Evolutionary conservation across 1,284 basidiomycete species (phyloP), one percentile per base, ranked within the genome.

Genomic region (Heterobasidion occidentale): DNA sequence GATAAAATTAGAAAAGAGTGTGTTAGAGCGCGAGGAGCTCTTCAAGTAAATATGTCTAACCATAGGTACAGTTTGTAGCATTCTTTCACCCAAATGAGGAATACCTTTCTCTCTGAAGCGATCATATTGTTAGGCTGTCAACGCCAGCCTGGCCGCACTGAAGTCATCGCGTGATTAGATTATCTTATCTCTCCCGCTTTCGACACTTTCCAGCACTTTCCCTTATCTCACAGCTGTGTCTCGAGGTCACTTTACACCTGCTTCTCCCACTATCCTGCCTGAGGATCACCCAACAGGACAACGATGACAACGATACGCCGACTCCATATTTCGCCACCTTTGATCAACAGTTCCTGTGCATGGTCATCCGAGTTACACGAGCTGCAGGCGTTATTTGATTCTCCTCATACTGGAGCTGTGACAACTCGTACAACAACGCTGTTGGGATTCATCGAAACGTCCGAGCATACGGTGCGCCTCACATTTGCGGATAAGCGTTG

Each of bases 1-100:
- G 51, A 95, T 98, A 74, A 98, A 98, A 73, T 77, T 98, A 58
- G 93, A 97, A 70, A 85, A 85, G 68, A 88, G 85, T 56, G 92
- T 95, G 51, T 77, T 96, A 67, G 92, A 94, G 64, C 81, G 94
- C 52, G 94, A 96, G 73, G 90, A 92, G 66, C 76, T 88, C 15
- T 70, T 93, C 65, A 90, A 87, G 66, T 73, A 72, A 63, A 44
- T 44, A 15, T 27, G 33, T 36, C 6, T 27, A 27, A 27, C 27
- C 27, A 27, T 27, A 38, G 51, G 35, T 45, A 35, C 19, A 45
- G 36, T 34, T 36, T 46, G 46, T 51, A 38, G 36, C 36, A 46
- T 36, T 46, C 42, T 19, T 38, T 48, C 34, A 7, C n/a, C 38
- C 38, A n/a, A 42, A 27, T 27, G 27, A 27, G 5, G 5, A 6